Conservation (phyloP, 139 green algal species). For the Monoraphidium neglectum region DNA sequence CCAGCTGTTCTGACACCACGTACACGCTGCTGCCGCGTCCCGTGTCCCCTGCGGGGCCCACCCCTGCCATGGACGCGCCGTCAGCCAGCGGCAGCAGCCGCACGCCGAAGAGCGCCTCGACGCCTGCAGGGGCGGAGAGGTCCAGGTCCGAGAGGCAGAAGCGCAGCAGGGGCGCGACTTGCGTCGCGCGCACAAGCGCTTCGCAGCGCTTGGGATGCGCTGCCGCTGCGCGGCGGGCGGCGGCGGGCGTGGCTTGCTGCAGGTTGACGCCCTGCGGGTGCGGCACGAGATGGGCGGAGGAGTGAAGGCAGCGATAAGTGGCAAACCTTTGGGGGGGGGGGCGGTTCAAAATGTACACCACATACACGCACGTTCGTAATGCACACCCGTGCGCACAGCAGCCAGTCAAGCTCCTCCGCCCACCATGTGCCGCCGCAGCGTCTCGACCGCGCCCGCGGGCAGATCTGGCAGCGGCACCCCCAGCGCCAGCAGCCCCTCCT, state of each 20-base stretch:
- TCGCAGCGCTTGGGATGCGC: background rate
- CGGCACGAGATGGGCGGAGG: too few species aligned
- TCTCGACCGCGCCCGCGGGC: constrained; percentile 26
- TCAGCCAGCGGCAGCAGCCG: constrained; percentile 57
- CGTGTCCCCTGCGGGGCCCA: background rate
- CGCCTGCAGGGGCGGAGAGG: background rate
- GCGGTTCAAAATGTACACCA: too few species aligned
- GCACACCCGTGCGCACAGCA: too few species aligned
- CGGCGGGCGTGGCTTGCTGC: background rate
- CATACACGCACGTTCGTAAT: too few species aligned
- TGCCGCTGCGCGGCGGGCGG: background rate
- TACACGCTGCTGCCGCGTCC: constrained; percentile 1
- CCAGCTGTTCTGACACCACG: constrained; percentile 29
- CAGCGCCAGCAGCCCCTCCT: constrained; percentile 15
- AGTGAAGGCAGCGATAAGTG: too few species aligned
- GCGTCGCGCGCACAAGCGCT: constrained; percentile 8
- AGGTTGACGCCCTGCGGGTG: background rate
- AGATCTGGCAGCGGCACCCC: constrained; percentile 36
- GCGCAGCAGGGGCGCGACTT: constrained; percentile 41
- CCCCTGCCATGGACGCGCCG: background rate
- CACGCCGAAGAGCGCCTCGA: constrained; percentile 47
- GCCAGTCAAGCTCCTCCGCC: background rate
- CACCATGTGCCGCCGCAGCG: constrained; percentile 39
- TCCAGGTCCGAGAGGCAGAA: too few species aligned
- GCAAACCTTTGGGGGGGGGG: too few species aligned